Evolutionary conservation across 2,329 filamentous ascomycete species (phyloP).

Genomic region (Paraconiothyrium brasiliense): DNA sequence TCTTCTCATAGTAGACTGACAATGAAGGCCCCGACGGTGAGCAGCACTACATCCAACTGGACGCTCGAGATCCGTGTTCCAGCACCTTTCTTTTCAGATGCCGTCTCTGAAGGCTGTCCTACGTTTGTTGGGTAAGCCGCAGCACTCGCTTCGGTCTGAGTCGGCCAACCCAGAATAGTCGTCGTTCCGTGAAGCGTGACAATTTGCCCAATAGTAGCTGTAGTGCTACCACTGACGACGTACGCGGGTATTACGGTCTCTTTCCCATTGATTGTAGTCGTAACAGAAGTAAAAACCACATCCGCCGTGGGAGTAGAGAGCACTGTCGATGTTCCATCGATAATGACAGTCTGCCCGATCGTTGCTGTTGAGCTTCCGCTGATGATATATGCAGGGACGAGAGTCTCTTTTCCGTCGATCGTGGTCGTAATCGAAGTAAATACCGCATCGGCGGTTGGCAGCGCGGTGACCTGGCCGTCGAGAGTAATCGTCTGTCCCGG

Average conservation of each 20-base stretch:
- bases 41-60: not conserved
- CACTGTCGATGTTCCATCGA: conserved; percentile 21
- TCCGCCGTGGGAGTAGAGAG: conserved; percentile 18
- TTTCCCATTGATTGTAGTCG: conserved; percentile 19
- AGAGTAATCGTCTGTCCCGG: conserved; percentile 24
- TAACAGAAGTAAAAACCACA: conserved; percentile 14
- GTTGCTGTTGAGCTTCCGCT: conserved; percentile 19
- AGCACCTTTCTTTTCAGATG: not conserved
- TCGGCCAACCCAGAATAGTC: conserved; percentile 18
- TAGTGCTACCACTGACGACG: conserved; percentile 20
- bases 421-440: conserved; percentile 20
- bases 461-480: conserved; percentile 15
- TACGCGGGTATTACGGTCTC: conserved; percentile 18
- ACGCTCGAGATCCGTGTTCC: not conserved
- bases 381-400: conserved; percentile 21
- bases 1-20: not conserved
- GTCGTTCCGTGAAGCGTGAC: conserved; percentile 21
- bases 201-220: conserved; percentile 23
- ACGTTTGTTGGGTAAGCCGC: not conserved
- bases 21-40: not conserved
- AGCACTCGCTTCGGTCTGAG: not conserved
- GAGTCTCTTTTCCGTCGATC: conserved; percentile 16
- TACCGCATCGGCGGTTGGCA: conserved; percentile 12
- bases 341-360: conserved; percentile 25
- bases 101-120: conserved; percentile 7